These are phyloP conservation scores for Trichoderma semiorbis DNA, from an alignment of 2,329 filamentous ascomycete species.

Conservation along the genomic window DNA sequence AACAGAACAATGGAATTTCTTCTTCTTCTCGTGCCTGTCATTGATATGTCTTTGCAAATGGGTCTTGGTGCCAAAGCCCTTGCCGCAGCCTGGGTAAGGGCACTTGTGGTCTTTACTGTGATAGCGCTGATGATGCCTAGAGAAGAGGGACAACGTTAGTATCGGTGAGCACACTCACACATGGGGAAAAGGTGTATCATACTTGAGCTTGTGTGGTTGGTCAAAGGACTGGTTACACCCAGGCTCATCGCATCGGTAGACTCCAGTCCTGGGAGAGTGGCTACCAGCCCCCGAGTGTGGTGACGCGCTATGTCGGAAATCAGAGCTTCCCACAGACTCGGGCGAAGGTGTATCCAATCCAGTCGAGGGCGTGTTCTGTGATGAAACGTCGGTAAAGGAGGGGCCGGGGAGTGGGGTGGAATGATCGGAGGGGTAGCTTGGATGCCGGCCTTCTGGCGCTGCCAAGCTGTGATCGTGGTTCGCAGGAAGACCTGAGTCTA, in stretches of 20 bases:
- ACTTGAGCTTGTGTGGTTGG: constrained; percentile 59
- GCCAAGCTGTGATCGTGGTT: background rate
- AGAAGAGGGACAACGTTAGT: background rate
- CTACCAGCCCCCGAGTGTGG: constrained; percentile 29
- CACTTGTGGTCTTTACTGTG: constrained; percentile 59
- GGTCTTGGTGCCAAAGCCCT: constrained; percentile 59
- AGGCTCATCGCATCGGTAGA: constrained; percentile 36
- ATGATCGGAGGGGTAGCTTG: constrained; percentile 38
- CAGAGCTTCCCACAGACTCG: constrained; percentile 35
- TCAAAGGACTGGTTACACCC: constrained; percentile 47
- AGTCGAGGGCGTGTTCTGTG: constrained; percentile 46
- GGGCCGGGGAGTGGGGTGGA: constrained; percentile 41
- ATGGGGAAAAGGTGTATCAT: constrained; percentile 22
- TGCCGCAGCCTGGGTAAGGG: constrained; percentile 49
- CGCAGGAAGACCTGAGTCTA: background rate
- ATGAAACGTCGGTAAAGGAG: constrained; percentile 40
- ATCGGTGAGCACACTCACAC: background rate
- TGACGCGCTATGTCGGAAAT: constrained; percentile 37
- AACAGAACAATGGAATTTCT: constrained; percentile 57
- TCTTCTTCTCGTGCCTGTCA: constrained; percentile 58
- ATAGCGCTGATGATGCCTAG: constrained; percentile 57
- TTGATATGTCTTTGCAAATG: constrained; percentile 61
- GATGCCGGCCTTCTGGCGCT: constrained; percentile 25
- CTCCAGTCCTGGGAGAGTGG: constrained; percentile 29
- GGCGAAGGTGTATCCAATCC: constrained; percentile 43